phyloP scores from a whole-genome alignment of 345 rosid species.

The Salix suchowensis region DNA sequence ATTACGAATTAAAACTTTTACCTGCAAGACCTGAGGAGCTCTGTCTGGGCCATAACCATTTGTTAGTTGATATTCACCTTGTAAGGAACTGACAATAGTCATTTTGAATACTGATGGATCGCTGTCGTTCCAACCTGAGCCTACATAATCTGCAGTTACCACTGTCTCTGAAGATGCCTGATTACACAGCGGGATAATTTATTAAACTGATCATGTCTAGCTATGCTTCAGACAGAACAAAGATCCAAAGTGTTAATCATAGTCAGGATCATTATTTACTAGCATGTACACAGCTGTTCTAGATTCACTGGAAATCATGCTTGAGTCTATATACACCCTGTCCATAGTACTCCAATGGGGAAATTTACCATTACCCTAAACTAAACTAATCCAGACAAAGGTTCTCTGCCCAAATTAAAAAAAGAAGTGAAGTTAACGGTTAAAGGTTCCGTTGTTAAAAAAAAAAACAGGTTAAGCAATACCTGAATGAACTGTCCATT shows the following conservation, averaged over 20 bases:
- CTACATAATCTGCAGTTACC: conserved; percentile 30
- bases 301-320: background rate
- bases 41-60: conserved; percentile 37
- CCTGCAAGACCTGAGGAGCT: conserved; percentile 28
- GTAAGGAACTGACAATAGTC: conserved; percentile 2
- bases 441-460: no score
- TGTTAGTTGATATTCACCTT: conserved; percentile 35
- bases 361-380: background rate
- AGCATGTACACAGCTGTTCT: background rate
- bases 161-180: conserved; percentile 5
- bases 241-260: background rate
- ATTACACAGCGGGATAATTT: background rate
- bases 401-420: background rate
- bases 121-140: conserved; percentile 23
- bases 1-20: background rate
- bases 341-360: background rate
- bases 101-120: conserved; percentile 37
- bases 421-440: background rate
- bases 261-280: background rate
- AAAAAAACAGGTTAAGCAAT: background rate
- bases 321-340: background rate
- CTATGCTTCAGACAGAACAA: background rate
- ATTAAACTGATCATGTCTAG: background rate
- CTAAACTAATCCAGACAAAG: background rate
- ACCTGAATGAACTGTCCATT: conserved; percentile 38